Evolutionary conservation across 202 grass and related monocot species (phyloP).

Genomic region (Carex arenaria): DNA sequence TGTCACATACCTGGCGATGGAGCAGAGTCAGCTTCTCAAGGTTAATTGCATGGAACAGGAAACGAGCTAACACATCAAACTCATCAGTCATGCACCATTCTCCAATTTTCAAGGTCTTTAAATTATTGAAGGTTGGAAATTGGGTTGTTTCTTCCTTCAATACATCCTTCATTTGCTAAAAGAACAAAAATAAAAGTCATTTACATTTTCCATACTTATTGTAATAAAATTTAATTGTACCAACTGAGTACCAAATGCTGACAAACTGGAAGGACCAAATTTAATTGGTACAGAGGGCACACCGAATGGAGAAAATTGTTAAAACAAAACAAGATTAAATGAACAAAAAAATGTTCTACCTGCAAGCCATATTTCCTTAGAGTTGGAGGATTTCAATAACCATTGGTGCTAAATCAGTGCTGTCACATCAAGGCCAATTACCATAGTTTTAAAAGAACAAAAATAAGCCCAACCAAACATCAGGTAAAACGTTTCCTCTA

Average conservation of each 20-base stretch:
- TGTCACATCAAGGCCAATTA: neutral
- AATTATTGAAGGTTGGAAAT: slow-evolving; percentile 15
- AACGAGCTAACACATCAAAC: neutral
- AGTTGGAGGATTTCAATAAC: neutral
- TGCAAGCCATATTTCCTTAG: neutral
- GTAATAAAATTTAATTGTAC: neutral
- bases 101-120: slow-evolving; percentile 16
- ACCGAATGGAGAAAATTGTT: neutral
- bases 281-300: neutral
- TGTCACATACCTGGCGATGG: neutral
- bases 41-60: neutral
- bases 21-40: slow-evolving; percentile 10
- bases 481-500: neutral
- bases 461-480: neutral
- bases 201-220: neutral
- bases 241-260: neutral
- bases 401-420: neutral
- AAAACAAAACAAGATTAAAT: neutral
- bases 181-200: neutral
- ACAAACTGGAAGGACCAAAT: neutral
- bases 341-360: neutral
- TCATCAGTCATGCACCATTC: neutral
- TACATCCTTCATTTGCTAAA: slow-evolving; percentile 5
- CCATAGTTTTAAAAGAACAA: neutral
- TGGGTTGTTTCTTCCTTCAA: neutral